phyloP scores from a whole-genome alignment of 139 green algal genomes.

The Tetraselmis chui region DNA sequence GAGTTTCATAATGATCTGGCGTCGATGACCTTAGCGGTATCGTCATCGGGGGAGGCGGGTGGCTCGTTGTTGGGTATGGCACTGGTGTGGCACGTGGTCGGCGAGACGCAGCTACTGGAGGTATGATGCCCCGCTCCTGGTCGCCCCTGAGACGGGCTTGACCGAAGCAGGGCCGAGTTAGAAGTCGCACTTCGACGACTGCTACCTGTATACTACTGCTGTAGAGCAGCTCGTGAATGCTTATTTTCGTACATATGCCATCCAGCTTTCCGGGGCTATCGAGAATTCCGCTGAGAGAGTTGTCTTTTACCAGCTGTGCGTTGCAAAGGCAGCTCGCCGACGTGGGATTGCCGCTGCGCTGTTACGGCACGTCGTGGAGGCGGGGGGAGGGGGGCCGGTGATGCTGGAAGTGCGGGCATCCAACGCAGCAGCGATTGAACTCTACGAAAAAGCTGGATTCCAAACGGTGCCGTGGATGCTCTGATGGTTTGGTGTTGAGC shows the following conservation, averaged over 20 bases:
- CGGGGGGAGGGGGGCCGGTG: background rate
- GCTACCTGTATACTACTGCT: no score
- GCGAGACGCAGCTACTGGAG: background rate
- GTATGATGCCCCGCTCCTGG: no score
- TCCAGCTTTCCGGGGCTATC: no score
- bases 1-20: background rate
- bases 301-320: no score
- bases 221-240: no score
- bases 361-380: background rate
- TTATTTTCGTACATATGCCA: no score
- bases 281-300: no score
- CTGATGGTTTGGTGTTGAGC: no score
- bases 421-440: background rate
- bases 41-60: background rate
- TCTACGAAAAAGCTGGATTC: conserved; percentile 24
- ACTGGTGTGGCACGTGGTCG: background rate
- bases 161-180: no score
- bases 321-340: background rate
- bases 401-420: background rate
- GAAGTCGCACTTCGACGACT: no score
- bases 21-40: background rate
- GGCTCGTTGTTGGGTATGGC: background rate
- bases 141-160: no score
- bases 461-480: background rate
- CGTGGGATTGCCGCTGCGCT: background rate